Conservation (phyloP, 495 filamentous ascomycete species). For the Podospora tetraspora region DNA sequence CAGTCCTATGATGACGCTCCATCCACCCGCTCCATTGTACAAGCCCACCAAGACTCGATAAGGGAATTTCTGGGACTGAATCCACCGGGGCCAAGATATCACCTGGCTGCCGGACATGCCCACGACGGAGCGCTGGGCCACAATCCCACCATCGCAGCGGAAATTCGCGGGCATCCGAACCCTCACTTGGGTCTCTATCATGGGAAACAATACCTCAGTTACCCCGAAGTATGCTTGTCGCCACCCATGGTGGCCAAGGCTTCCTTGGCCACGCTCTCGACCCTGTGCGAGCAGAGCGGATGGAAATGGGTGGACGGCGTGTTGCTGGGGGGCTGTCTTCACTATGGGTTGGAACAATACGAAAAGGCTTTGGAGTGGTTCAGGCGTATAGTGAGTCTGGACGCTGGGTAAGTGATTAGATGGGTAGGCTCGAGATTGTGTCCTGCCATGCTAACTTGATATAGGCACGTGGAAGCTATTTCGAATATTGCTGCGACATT, state of each 20-base stretch:
- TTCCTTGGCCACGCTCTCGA: constrained; percentile 73
- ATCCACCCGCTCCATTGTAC: constrained; percentile 19
- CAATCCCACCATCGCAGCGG: constrained; percentile 13
- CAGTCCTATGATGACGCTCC: constrained; percentile 12
- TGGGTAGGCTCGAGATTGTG: neutral
- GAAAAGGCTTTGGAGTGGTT: constrained; percentile 86
- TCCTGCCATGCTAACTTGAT: neutral
- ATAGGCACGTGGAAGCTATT: constrained; percentile 87
- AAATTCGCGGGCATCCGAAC: constrained; percentile 12
- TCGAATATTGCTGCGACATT: constrained; percentile 89
- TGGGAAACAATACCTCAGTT: constrained; percentile 15
- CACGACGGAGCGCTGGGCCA: constrained; percentile 3
- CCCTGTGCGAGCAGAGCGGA: constrained; percentile 75
- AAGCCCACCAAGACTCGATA: constrained; percentile 22
- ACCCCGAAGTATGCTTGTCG: constrained; percentile 19
- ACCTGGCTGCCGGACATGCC: neutral
- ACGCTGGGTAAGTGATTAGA: constrained; percentile 58
- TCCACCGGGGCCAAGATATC: neutral
- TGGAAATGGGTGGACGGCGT: constrained; percentile 98
- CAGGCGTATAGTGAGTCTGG: constrained; percentile 71
- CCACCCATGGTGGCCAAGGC: constrained; percentile 52
- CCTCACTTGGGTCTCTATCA: constrained; percentile 15
- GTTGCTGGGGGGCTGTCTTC: constrained; percentile 84
- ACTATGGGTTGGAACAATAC: constrained; percentile 88
- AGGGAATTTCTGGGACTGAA: too few relatives aligned